phyloP scores from a whole-genome alignment of 2,329 filamentous ascomycete genomes.

The Leptographium galeiforme region DNA sequence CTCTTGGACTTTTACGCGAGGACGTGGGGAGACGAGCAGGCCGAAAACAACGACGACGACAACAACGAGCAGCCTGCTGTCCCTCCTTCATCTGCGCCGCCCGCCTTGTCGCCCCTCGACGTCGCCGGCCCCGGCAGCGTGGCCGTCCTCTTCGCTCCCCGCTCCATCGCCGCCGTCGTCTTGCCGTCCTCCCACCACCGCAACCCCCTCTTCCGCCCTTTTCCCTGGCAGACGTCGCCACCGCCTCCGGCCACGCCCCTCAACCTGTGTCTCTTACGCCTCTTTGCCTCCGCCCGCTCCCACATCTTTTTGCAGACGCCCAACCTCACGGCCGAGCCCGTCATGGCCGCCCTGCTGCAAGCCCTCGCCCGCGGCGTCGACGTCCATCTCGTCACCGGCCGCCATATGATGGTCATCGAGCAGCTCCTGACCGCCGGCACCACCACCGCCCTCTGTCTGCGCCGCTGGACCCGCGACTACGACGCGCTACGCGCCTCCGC shows the following conservation, averaged over 20 bases:
- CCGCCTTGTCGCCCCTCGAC: slow-evolving; percentile 1
- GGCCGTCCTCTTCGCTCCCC: slow-evolving; percentile 5
- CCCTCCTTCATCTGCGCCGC: not conserved
- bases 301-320: slow-evolving; percentile 62
- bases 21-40: slow-evolving; percentile 45
- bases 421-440: slow-evolving; percentile 70
- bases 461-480: slow-evolving; percentile 43
- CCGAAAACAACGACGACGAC: not conserved
- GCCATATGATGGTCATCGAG: slow-evolving; percentile 62
- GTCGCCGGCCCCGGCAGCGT: slow-evolving; percentile 8
- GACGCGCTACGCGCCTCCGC: slow-evolving; percentile 12
- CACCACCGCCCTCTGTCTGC: slow-evolving; percentile 53
- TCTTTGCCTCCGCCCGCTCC: slow-evolving; percentile 43
- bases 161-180: slow-evolving; percentile 35
- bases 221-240: slow-evolving; percentile 34
- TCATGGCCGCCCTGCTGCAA: slow-evolving; percentile 45
- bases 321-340: slow-evolving; percentile 57
- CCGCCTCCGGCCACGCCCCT: slow-evolving; percentile 46
- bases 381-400: slow-evolving; percentile 54
- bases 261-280: slow-evolving; percentile 48
- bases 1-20: slow-evolving; percentile 52
- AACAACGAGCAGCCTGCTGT: not conserved
- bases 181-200: slow-evolving; percentile 62
- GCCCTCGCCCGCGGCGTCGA: slow-evolving; percentile 54
- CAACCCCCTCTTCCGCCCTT: slow-evolving; percentile 49